Base-by-base conservation (phyloP, 2,329 filamentous ascomycete genomes). In the Colletotrichum chlorophyti region DNA sequence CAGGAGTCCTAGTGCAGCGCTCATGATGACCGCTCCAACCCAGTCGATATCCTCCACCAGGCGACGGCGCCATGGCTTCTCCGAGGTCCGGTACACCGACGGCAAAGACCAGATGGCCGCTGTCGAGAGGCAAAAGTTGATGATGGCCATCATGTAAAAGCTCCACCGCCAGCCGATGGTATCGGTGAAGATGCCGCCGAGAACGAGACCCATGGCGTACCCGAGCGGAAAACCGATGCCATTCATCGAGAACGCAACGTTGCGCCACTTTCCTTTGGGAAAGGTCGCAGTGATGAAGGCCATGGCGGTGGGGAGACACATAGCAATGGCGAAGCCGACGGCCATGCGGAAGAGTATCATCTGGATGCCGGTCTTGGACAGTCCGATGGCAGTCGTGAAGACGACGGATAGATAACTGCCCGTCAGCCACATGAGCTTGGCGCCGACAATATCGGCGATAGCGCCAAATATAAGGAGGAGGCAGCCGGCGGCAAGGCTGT, bases 181-280 rank as follows among this genome's bases (percentile, higher is more conserved):
- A 41, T 82, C 75, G 6, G 76, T 72, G 50, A 83, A 75, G 5
- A 83, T 67, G 15, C 81, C 81, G 6, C 79, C 79, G 0, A 83
- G 69, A 0, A 83, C 77, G 2, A 84, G 63, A 0, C 81, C 81
- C 0, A 81, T 57, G 0, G 79, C 77, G 42, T 81, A 83, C 0
- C 80, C 79, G 1, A 83, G 58, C 0, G 79, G 76, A 34, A 76
- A 73, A 3, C 75, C 76, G 61, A 79, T 72, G 1, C 81, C 78
- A 10, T 79, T 68, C 62, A 76, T 74, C 0, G 77, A 74, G 47
- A 79, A 79, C 0, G 70, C 76, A 3, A 73, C 70, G 40, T 79
- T 79, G 7, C 77, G 68, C 66, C 69, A 67, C 1, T 62, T 60
- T 0, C 74, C 75, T 14, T 62, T 69, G 0, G 72, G 69, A 4